Evolutionary conservation across 768 basidiomycete genomes (phyloP), one percentile per base, ranked within the genome.

Genomic region (Trametopsis cervina): DNA sequence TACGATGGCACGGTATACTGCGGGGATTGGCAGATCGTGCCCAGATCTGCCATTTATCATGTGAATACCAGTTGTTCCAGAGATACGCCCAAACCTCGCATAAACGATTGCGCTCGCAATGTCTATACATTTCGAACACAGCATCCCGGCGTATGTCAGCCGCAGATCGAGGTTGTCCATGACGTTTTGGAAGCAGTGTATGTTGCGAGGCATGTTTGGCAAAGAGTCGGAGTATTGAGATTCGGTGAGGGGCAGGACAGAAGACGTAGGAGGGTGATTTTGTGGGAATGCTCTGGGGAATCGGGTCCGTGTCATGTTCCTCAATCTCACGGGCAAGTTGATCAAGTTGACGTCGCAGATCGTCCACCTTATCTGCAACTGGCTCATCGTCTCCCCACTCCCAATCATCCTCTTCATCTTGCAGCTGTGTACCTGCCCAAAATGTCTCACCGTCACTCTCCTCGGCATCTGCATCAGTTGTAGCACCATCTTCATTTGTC

Each of bases 91-190:
- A 64, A 21, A 58, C 58, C 41, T 63, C 57, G 3, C 50, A 36
- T 5, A 64, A 57, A 27, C 53, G 43, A 29, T 61, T 50, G 20
- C 37, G 12, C 24, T 49, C 51, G 38, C 61, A 64, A 40, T 53
- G 60, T 17, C 54, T 50, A 54, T 63, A 64, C 47, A 71, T 69
- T 33, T 69, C 66, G 2, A 49, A 36, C 0, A 69, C 67, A 2
- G 63, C 58, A 25, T 57, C 47, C 0, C 40, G 7, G 1, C 54
- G 51, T n/a, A 68, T 67, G 21, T 62, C 44, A n/a, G 49, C 50
- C 9, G 58, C 48, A 5, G 49, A 49, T 4, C 44, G 49, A 7
- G 21, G 0, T 36, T 39, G 17, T 1, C 56, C 58, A 39, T 55
- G 42, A 1, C 54, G 50, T 25, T 61, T 59, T 4, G 57, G 52